Base-by-base conservation (phyloP, 768 basidiomycete species). In the Melanogaster broomeanus region DNA sequence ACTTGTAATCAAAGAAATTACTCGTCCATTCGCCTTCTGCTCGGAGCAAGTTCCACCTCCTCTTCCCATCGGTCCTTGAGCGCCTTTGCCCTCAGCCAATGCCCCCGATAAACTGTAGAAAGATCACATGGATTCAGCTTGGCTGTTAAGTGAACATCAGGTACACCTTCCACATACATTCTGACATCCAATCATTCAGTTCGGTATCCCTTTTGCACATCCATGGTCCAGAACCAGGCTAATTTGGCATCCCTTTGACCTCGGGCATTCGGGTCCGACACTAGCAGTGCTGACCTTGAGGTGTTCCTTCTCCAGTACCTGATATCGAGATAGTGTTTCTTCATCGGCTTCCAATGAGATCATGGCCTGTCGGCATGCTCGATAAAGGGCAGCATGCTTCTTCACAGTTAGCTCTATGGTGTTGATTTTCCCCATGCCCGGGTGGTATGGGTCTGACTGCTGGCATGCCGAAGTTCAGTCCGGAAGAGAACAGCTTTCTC, bases 211-310 rank as follows among this genome's bases (percentile, higher is more conserved):
- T 13, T n/a, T 21, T 24, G 24, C 2, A 50, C 37, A 43, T 51
- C 53, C 42, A 55, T 25, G 16, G 42, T 42, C 53, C 53, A 55
- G 22, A 55, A 51, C 53, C 49, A 55, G 4, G 53, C n/a, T 3
- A 55, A 43, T 18, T 42, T 19, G 8, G 19, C 35, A 16, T 51
- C 33, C 21, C 38, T n/a, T 24, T 50, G 48, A 9, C 42, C 53
- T 10, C 19, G 2, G n/a, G 27, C 49, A 50, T 50, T 50, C 4
- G 49, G 53, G 39, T 55, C 37, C 1, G 43, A 34, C 13, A 50
- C 31, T 11, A n/a, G 44, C 49, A 12, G 42, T 44, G 9, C 21
- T 40, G 9, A 45, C 37, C 21, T 51, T 55, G n/a, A 55, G 28
- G 34, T 55, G 21, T 19, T 50, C 19, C 27, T 40, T 42, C 11